Evolutionary conservation across 139 green algal genomes (phyloP), one percentile per base, ranked within the genome.

Genomic region (Medakamo hakoo): DNA sequence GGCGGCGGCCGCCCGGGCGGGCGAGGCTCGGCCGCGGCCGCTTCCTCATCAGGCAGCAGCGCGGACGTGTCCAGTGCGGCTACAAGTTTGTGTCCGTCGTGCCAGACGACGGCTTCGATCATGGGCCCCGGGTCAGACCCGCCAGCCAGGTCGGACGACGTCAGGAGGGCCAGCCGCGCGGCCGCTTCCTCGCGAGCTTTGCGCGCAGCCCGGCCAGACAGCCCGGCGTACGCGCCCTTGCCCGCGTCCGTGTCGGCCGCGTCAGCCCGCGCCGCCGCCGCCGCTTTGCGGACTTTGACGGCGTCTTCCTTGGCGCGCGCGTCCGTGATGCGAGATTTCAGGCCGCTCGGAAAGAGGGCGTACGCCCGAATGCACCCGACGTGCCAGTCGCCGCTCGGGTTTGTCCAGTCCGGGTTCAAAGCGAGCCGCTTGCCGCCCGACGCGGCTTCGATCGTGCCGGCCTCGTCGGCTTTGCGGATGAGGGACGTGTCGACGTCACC

Each of bases 31-130:
- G 32, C 49, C 55, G 32, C 14, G n/a, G 63, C 48, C 27, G 28
- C 56, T 55, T 4, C 20, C 28, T 58, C 26, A 22, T 3, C 22
- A 1, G 57, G 27, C 40, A 79, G 73, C 32, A 89, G 65, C 16
- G 86, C 81, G 16, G 64, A 67, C 1, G 84, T 93, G 72, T 95
- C 90, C 5, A 96, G 56, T 0, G 90, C 90, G 0, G 78, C 84
- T 23, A 81, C 72, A 84, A 82, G 95, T 1, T 18, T 29, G 21
- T 55, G 23, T 31, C 87, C 89, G 66, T 96, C 90, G 62, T 95
- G 76, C 90, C 90, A 96, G 27, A 94, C 87, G 30, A 96, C 86
- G 30, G 69, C 84, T 52, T 96, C 79, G 2, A 95, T 57, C 24
- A 85, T 40, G 1, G 88, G 85, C 28, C 75, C 73, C 56, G 48